Evolutionary conservation across 768 basidiomycete genomes (phyloP).

Genomic region (Amyloporia xantha): DNA sequence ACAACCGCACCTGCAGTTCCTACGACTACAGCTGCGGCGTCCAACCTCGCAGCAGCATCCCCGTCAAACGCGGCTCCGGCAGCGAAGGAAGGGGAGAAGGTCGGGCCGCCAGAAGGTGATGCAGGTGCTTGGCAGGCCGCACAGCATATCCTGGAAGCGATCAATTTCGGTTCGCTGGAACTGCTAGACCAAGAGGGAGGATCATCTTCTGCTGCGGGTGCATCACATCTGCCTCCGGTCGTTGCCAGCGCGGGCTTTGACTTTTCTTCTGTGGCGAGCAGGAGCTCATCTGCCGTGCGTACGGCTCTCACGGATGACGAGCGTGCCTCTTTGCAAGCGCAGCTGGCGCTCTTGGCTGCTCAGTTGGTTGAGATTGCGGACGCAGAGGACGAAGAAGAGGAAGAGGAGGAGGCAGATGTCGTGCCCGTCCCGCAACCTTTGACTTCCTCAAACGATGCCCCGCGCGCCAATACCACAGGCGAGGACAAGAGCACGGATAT

Average conservation of each 20-base stretch:
- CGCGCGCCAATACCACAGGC: no score
- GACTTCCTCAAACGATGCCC: no score
- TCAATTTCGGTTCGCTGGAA: slow-evolving; percentile 55
- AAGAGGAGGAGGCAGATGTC: neutral
- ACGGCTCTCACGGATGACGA: slow-evolving; percentile 33
- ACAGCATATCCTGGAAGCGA: slow-evolving; percentile 69
- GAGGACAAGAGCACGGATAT: neutral
- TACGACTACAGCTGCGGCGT: slow-evolving; percentile 2
- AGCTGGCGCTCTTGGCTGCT: slow-evolving; percentile 64
- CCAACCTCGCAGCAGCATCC: neutral
- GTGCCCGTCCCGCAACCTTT: neutral
- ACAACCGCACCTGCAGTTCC: neutral
- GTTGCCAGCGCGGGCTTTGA: slow-evolving; percentile 12
- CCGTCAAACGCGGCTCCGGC: no score
- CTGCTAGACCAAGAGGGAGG: slow-evolving; percentile 6
- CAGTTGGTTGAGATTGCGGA: slow-evolving; percentile 66
- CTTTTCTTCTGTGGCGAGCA: slow-evolving; percentile 5
- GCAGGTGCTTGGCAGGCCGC: slow-evolving; percentile 72
- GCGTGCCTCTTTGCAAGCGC: slow-evolving; percentile 67
- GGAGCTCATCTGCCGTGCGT: slow-evolving; percentile 7
- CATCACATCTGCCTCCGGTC: slow-evolving; percentile 3
- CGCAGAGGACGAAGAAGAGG: slow-evolving; percentile 23
- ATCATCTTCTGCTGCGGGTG: neutral
- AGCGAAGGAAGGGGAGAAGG: neutral
- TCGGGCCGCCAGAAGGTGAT: slow-evolving; percentile 17